Percentiles rank a stretch among this genome's conserved stretches.
phyloP scores from a whole-genome alignment of 208 protist species.

The Leishmania martiniquensis region DNA sequence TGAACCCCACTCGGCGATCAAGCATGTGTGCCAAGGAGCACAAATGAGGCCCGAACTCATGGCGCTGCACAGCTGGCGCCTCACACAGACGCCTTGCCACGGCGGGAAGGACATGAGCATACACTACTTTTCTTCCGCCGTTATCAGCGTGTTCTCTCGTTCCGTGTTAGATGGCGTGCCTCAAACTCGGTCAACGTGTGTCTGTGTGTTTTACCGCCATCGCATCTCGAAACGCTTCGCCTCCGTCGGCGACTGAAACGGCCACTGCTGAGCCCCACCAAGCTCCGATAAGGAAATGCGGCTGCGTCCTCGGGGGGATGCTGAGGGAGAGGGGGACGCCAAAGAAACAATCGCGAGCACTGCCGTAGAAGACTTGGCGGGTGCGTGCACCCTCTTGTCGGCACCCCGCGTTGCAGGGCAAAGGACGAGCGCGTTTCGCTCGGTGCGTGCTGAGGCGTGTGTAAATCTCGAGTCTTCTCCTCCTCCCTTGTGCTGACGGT shows the following conservation, averaged over 20 bases:
- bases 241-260: neutral
- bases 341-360: neutral
- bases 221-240: neutral
- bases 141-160: neutral
- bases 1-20: neutral
- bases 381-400: neutral
- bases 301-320: neutral
- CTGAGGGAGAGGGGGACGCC: too few relatives aligned
- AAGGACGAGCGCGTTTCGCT: neutral
- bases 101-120: too few relatives aligned
- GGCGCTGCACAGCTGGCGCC: neutral
- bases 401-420: neutral
- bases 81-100: neutral
- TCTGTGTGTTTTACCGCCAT: neutral
- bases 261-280: neutral
- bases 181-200: neutral
- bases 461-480: neutral
- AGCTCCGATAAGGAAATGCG: neutral
- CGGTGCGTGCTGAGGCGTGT: neutral
- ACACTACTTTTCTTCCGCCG: too few relatives aligned
- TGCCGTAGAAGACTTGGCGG: neutral
- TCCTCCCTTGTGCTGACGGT: too few relatives aligned
- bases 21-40: neutral
- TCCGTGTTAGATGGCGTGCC: neutral
- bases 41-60: neutral